Evolutionary conservation across 2,329 filamentous ascomycete genomes (phyloP).

Genomic region (Reticulascus tulasneorum): DNA sequence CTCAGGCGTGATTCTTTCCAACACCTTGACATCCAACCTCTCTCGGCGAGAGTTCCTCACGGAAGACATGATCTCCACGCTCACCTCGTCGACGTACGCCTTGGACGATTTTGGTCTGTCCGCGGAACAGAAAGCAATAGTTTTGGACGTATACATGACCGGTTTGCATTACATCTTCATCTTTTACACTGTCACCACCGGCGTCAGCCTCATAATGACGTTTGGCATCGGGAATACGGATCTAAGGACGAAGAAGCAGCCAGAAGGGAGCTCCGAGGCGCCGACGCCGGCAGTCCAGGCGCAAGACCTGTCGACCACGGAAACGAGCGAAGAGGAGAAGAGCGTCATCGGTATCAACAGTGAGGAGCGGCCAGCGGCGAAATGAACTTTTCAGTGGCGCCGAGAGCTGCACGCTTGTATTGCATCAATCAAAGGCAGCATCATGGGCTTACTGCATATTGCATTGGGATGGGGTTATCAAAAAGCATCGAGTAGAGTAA

Average conservation of each 20-base stretch:
- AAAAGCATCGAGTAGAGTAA: too few relatives aligned
- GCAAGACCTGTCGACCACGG: too few relatives aligned
- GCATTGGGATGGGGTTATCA: too few relatives aligned
- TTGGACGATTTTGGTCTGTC: conserved; percentile 16
- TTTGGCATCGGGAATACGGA: conserved; percentile 18
- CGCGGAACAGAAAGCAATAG: conserved; percentile 11
- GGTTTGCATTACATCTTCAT: conserved; percentile 23
- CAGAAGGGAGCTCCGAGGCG: too few relatives aligned
- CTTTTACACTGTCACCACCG: conserved; percentile 18
- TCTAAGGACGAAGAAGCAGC: conserved; percentile 15
- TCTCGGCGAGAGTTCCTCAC: conserved; percentile 5
- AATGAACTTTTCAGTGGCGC: too few relatives aligned
- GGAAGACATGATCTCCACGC: conserved; percentile 15
- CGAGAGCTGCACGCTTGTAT: too few relatives aligned
- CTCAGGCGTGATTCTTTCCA: conserved; percentile 27
- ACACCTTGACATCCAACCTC: conserved; percentile 18
- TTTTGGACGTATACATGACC: conserved; percentile 23
- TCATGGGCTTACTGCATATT: too few relatives aligned
- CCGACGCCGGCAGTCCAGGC: not conserved
- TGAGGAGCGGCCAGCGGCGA: too few relatives aligned
- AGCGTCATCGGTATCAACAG: too few relatives aligned
- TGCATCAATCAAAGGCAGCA: too few relatives aligned
- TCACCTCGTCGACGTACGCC: conserved; percentile 20
- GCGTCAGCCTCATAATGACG: conserved; percentile 12
- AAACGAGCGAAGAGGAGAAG: too few relatives aligned